Percentiles rank a stretch among this genome's conserved stretches.
These are phyloP conservation scores for Acacia confusa DNA, from an alignment of 306 rosid species.

Conservation along the genomic window DNA sequence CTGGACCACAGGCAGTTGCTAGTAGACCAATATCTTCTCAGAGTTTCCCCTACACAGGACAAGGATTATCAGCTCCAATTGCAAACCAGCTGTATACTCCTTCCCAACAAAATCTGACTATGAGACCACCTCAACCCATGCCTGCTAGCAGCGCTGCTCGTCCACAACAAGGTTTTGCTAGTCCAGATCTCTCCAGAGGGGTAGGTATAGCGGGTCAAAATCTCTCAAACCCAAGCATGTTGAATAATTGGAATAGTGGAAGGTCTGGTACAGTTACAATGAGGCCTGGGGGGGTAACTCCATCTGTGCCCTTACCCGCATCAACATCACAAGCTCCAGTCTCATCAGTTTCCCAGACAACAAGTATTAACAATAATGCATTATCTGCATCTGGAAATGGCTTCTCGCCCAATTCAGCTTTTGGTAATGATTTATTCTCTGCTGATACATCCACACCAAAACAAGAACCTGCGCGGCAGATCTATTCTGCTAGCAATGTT, in stretches of 20 bases:
- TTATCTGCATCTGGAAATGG: conserved; percentile 77
- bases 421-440: conserved; percentile 59
- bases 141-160: conserved; percentile 44
- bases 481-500: conserved; percentile 48
- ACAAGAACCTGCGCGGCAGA: conserved; percentile 53
- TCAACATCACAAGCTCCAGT: conserved; percentile 41
- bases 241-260: conserved; percentile 71
- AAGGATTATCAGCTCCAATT: conserved; percentile 55
- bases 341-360: conserved; percentile 53
- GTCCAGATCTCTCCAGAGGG: conserved; percentile 47
- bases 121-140: conserved; percentile 69
- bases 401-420: conserved; percentile 47
- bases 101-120: conserved; percentile 55
- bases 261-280: conserved; percentile 50
- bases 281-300: conserved; percentile 62
- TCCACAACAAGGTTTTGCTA: conserved; percentile 54
- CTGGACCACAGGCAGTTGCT: conserved; percentile 61
- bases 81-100: conserved; percentile 56
- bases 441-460: conserved; percentile 47
- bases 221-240: conserved; percentile 47
- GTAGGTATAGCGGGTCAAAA: conserved; percentile 44
- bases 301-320: conserved; percentile 47
- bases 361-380: conserved; percentile 48
- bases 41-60: conserved; percentile 66
- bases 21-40: conserved; percentile 56